Base-by-base conservation (phyloP, 2,329 filamentous ascomycete species). In the Reticulascus tulasneorum region DNA sequence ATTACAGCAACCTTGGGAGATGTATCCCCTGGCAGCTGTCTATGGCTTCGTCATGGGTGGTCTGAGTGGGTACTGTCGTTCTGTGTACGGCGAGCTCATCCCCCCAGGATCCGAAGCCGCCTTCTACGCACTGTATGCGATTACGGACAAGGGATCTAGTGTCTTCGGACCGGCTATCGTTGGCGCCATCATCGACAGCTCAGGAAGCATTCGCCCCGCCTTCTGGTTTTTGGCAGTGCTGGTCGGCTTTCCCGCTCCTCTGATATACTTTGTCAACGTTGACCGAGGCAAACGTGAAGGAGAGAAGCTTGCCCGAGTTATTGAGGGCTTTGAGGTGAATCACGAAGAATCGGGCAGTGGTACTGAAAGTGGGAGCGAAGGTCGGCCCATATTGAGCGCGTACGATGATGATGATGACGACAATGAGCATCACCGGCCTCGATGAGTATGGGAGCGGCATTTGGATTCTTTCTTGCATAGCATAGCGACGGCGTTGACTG, bases 11-110 rank as follows among this genome's bases (percentile, higher is more conserved):
- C 83, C 86, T 4, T 95, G 89, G 86, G 93, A 98, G 52, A 96
- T 98, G 87, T 97, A 93, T 51, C 86, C 87, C 0, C 65, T 98
- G 1, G 90, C 88, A 0, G 85, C 86, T 4, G 79, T 97, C 10
- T 97, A 96, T 59, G 93, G 93, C 0, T 79, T 98, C 32, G 90
- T 97, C 3, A 78, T 97, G 20, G 93, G 93, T n/a, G 93, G 93
- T 0, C 66, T 98, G 25, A 88, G 86, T 39, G 85, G 84, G 17
- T 96, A 97, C 61, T 97, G 93, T 56, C 83, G 93, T 26, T 90
- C 86, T 42, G 72, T 98, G 5, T 98, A 87, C 55, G 90, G 89
- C 24, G 90, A 97, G 59, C 73, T 98, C 38, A 94, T 98, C 37
- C 93, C 93, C 2, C 87, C 88, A 0, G 93, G 93, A 5, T 94